Base-by-base conservation (phyloP, 257 asterid species). In the Solanum paucissectum region DNA sequence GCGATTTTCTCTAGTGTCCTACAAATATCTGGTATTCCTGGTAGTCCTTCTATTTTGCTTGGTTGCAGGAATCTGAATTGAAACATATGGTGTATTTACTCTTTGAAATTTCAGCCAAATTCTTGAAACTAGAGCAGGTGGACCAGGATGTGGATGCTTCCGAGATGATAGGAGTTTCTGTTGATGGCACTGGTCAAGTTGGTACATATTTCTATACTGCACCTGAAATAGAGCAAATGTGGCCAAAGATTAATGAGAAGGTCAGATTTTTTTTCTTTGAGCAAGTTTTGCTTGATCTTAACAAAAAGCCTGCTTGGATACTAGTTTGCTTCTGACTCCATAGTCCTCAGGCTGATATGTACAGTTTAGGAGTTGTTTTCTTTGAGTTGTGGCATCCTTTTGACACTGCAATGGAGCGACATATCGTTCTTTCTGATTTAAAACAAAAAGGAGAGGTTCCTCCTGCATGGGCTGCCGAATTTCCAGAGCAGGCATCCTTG, bases 181-280 rank as follows among this genome's bases (percentile, higher is more conserved):
- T 92, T 83, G 99, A 97, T 89, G 98, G 99, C 87, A 95, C 99
- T 85, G 99, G 99, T 84, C 98, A 94, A 92, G 93, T 97, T 86
- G 99, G 99, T 85, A 95, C 99, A 58, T 97, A 95, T 88, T 97
- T 97, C 91, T 96, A 97, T 94, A 95, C 99, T 87, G 99, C 99
- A 86, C 98, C 99, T 36, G 99, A 95, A 90, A 95, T 95, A 92
- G 99, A 95, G 92, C 98, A 95, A 90, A 95, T 96, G 87, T 95
- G 98, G 99, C 99, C 99, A 89, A 97, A 95, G 95, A 97, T 97
- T 40, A 92, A 95, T 89, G 99, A 97, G 93, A 95, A 95, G 99
- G 98, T 95, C 52, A 82, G 36, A 25, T 40, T 81, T 89, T 55
- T 87, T 37, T 82, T 38, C 29, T 85, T 46, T 76, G 44, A 74